These are phyloP conservation scores for Sphaerulina musiva DNA, from an alignment of 2,329 filamentous ascomycete species.

Conservation along the genomic window DNA sequence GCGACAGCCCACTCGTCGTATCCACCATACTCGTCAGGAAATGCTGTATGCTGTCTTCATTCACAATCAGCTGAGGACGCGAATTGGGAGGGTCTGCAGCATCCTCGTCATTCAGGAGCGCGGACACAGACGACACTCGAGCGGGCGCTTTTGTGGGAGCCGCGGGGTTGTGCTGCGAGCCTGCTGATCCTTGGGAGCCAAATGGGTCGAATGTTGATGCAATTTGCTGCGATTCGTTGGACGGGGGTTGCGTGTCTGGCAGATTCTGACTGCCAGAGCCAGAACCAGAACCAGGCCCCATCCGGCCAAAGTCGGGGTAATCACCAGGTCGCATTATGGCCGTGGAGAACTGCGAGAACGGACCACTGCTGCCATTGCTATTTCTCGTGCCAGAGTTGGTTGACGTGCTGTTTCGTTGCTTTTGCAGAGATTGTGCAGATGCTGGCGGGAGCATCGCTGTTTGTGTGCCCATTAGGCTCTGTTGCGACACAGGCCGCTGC, in stretches of 20 bases:
- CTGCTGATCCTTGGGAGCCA: conserved; percentile 27
- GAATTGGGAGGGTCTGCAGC: background rate
- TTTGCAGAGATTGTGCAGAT: conserved; percentile 55
- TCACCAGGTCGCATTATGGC: conserved; percentile 44
- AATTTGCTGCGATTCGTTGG: conserved; percentile 33
- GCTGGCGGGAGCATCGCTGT: conserved; percentile 57
- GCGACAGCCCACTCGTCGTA: conserved; percentile 67
- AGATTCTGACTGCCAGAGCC: conserved; percentile 51
- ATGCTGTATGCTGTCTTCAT: conserved; percentile 47
- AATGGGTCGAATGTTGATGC: conserved; percentile 25
- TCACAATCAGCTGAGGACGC: conserved; percentile 37
- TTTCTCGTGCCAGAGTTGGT: conserved; percentile 77
- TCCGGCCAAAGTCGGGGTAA: conserved; percentile 50
- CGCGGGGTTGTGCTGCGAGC: conserved; percentile 25
- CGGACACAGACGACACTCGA: conserved; percentile 33
- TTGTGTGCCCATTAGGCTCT: conserved; percentile 38
- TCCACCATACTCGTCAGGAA: conserved; percentile 60
- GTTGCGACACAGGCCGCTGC: conserved; percentile 25
- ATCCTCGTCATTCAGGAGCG: conserved; percentile 38
- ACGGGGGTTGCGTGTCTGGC: conserved; percentile 54
- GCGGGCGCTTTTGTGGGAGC: conserved; percentile 27
- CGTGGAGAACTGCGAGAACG: conserved; percentile 61
- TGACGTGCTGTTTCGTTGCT: conserved; percentile 78
- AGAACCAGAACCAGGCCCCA: conserved; percentile 41
- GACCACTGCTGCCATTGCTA: conserved; percentile 53